These are phyloP conservation scores for Hyphopichia buzzinii DNA, from an alignment of 1,139 yeast genomes.

Conservation along the genomic window DNA sequence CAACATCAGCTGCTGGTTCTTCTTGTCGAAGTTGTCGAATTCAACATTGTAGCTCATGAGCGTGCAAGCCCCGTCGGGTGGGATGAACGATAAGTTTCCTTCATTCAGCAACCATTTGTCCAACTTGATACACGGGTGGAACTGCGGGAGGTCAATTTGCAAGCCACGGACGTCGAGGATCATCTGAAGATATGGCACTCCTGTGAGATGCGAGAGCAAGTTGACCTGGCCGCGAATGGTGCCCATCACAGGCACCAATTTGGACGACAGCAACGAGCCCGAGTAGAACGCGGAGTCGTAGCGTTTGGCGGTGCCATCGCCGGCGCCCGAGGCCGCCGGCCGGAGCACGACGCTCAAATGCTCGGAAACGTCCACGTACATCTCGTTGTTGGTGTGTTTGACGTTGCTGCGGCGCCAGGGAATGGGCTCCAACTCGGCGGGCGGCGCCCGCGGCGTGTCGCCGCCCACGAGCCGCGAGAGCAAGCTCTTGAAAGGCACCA, in stretches of 20 bases:
- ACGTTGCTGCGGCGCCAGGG: constrained; percentile 79
- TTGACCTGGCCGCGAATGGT: constrained; percentile 63
- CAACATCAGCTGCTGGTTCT: constrained; percentile 24
- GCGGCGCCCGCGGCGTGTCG: constrained; percentile 30
- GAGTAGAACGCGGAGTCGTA: constrained; percentile 43
- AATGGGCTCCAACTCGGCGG: constrained; percentile 22
- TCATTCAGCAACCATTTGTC: constrained; percentile 38
- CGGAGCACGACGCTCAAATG: constrained; percentile 46
- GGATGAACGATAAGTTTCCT: constrained; percentile 64
- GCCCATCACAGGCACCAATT: constrained; percentile 49
- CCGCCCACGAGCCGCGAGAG: constrained; percentile 36
- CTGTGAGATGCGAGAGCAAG: constrained; percentile 68
- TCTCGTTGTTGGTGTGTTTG: constrained; percentile 70
- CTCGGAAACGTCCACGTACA: constrained; percentile 77
- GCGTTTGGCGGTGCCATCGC: constrained; percentile 12
- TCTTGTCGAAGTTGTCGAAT: constrained; percentile 21
- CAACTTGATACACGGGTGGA: constrained; percentile 58
- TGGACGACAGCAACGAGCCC: constrained; percentile 12
- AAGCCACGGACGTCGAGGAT: constrained; percentile 45
- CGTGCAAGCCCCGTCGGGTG: constrained; percentile 81
- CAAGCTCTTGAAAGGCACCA: constrained; percentile 59
- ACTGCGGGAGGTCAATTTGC: constrained; percentile 47
- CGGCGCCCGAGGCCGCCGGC: constrained; percentile 15
- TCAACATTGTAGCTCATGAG: constrained; percentile 68
- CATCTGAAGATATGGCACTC: constrained; percentile 69